Evolutionary conservation across 345 rosid species (phyloP), one percentile per base, ranked within the genome.

Genomic region (Hypericum androsaemum): DNA sequence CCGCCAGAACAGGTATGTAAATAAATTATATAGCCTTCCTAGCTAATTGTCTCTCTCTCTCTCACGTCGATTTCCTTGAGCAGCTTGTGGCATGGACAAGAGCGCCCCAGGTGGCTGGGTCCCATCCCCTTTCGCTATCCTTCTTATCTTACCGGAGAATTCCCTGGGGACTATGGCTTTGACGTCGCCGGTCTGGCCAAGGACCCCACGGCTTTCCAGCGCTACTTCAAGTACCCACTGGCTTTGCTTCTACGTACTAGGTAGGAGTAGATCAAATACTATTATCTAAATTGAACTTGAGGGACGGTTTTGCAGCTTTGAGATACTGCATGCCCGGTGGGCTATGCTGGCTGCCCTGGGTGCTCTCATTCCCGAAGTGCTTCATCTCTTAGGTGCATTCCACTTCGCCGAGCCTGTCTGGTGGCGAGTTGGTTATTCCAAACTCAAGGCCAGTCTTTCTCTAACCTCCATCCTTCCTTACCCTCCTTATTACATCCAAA

Each of bases 291-390:
- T 22, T 22, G 32, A 22, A 22, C 32, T 22, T 22, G 32, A 4
- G 32, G 28, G 37, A 40, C 43, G 13, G 36, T 63, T 39, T 43
- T 62, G 71, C 84, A 90, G 98, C 77, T 90, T 87, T 52, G 92
- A 90, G 67, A 82, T 84, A 79, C 79, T 87, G 44, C 96, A 90
- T 70, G 92, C 95, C 61, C 94, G 95, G 37, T 90, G 98, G 98
- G 98, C 95, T 41, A 86, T 90, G 98, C 92, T 84, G 71, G 96
- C 87, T 45, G 79, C 96, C 15, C 77, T 90, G 12, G 96, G 98
- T 59, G 92, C 83, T 73, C 54, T 90, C 8, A 58, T 87, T 65
- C 96, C 98, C 5, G 95, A 87, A 74, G 69, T 79, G 51, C 70
- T 90, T n/a, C 84, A 87, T 70, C 69, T 77, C 37, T 36, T 74